Evolutionary conservation across 306 rosid species (phyloP).

Genomic region (Biancaea sappan): DNA sequence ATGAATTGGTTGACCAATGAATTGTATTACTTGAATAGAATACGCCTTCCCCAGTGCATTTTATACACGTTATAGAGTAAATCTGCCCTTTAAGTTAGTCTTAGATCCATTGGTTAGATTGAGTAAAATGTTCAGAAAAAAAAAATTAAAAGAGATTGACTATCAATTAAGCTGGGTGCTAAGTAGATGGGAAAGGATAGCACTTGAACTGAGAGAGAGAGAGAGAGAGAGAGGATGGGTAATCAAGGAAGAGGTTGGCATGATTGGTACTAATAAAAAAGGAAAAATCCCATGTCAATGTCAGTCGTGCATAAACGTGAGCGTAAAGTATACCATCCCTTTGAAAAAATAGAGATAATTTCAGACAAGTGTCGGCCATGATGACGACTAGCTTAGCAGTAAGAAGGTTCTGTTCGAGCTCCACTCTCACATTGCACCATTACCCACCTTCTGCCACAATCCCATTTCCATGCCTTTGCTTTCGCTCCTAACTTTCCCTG

Average conservation of each 20-base stretch:
- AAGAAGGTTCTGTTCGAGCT: background rate
- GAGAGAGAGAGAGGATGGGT: background rate
- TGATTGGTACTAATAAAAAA: background rate
- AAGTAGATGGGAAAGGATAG: no score
- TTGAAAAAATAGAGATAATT: background rate
- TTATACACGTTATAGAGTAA: no score
- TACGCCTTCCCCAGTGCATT: no score
- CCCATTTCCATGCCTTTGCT: background rate
- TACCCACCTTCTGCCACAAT: background rate
- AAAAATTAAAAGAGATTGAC: no score
- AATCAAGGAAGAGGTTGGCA: background rate
- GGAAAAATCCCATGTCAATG: background rate
- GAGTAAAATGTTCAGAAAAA: no score
- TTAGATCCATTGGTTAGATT: no score
- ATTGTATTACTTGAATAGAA: no score
- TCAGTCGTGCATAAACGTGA: background rate
- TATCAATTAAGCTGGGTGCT: no score
- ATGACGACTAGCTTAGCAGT: background rate
- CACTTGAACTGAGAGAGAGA: no score
- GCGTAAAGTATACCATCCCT: background rate
- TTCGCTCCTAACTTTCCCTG: background rate
- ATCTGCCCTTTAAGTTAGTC: no score
- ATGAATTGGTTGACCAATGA: no score
- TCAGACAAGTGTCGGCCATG: constrained; percentile 9
- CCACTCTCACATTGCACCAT: background rate